Evolutionary conservation across 805 yeast genomes (phyloP), one percentile per base, ranked within the genome.

Genomic region (Cyberlindnera misumaiensis): DNA sequence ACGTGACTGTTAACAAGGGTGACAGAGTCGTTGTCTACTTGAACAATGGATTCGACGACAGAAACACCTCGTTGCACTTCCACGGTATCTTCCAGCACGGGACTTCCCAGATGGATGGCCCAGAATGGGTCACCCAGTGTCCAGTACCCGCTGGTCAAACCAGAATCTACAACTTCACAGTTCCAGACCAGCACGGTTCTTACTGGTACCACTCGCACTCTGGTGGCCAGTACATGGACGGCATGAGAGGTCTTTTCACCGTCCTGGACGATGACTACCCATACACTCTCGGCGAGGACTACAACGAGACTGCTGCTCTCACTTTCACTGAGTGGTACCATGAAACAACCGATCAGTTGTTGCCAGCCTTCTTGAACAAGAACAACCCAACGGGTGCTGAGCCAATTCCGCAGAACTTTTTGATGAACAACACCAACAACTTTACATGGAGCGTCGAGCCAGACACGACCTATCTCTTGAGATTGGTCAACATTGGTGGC

Each of bases 191-290:
- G 64, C 77, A 70, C 41, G 98, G 98, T 54, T 75, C 95, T 14
- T 93, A 70, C 71, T 93, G 98, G 98, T 93, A 90, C 70, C 98
- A 93, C 63, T 86, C 97, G 24, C 98, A 93, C 65, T 77, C 89
- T 27, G 63, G 72, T 16, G 90, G 89, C 51, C 95, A 89, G 63
- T 88, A 88, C 54, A 89, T 93, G 61, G 97, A 93, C 58, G 98
- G 98, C 58, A 73, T 83, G 77, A 73, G 88, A 65, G 93, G 82
- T 54, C 66, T 75, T 15, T 74, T 90, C 47, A 72, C 93, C 48
- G 80, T 93, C 51, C 84, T 80, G 48, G 59, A 60, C 24, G 72
- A 71, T 5, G 47, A 44, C 40, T 77, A 73, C 53, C 83, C 85
- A 17, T 83, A 73, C 59, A 47, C 53, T 34, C 51, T 62, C 42